phyloP scores from a whole-genome alignment of 768 basidiomycete genomes.

The Collybiopsis luxurians region DNA sequence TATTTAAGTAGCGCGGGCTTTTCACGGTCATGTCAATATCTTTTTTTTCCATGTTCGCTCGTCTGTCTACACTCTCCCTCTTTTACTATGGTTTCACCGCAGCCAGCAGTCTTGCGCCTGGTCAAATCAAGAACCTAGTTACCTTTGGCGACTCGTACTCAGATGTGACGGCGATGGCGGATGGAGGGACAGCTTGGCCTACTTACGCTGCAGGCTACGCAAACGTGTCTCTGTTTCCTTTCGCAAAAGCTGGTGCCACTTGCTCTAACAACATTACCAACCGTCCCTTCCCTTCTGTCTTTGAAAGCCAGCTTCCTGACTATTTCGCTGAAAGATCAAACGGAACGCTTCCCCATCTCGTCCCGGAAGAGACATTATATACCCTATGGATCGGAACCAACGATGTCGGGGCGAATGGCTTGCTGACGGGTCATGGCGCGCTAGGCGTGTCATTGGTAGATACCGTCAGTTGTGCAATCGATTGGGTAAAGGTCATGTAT shows the following conservation, averaged over 20 bases:
- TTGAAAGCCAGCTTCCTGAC: conserved; percentile 54
- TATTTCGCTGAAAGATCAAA: conserved; percentile 44
- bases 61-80: neutral
- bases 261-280: conserved; percentile 63
- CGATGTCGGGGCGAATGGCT: conserved; percentile 30
- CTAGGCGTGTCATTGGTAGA: conserved; percentile 37
- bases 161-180: conserved; percentile 28
- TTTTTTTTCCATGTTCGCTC: neutral
- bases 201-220: conserved; percentile 41
- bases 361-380: conserved; percentile 50
- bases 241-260: conserved; percentile 60
- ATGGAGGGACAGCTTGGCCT: conserved; percentile 39
- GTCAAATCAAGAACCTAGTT: conserved; percentile 41
- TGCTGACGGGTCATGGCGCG: conserved; percentile 10
- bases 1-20: too few species aligned
- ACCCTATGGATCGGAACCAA: conserved; percentile 70
- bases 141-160: conserved; percentile 52
- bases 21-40: neutral
- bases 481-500: conserved; percentile 41
- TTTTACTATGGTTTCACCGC: neutral
- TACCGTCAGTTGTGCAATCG: conserved; percentile 36
- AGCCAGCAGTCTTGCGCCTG: neutral
- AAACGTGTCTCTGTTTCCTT: conserved; percentile 43
- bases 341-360: conserved; percentile 32
- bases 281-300: conserved; percentile 56